Base-by-base conservation (phyloP, 2,329 filamentous ascomycete genomes). In the Polychaeton citri region DNA sequence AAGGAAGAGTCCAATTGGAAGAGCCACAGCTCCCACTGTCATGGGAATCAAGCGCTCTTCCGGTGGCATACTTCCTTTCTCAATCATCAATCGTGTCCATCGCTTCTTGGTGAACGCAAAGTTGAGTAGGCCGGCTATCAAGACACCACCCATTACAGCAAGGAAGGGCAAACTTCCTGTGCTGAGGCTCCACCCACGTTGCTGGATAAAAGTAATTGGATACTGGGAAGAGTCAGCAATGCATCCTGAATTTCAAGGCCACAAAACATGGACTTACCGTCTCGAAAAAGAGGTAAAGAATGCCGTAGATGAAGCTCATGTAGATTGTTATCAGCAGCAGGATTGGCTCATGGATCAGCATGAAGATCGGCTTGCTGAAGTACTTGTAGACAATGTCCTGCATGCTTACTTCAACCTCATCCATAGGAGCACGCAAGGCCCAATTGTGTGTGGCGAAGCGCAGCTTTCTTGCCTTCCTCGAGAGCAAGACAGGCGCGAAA, bases 381-480 rank as follows among this genome's bases (percentile, higher is more conserved):
- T 50, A 50, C n/a, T 47, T 41, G 3, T 46, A 40, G n/a, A 42
- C 33, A 12, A 51, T 43, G 6, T 38, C 43, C 3, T 51, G 47
- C 12, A 59, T 30, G 4, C 58, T 59, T 4, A 65, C 49, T 13
- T 49, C 52, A 18, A 54, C 52, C 43, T 68, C 61, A 32, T 70
- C 65, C 7, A 59, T 49, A 37, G 62, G 59, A 2, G 64, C 56
- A 43, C 67, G 61, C 0, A 66, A 37, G 2, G 61, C 62, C 60
- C 60, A 64, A 43, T 71, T 67, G 28, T 58, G 46, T 2, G 65
- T 72, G 43, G 60, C 58, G 36, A 53, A 54, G 4, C 71, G 63
- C n/a, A 75, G 49, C 10, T 58, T 55, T 15, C 55, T 57, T 5
- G 72, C 72, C 19, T 65, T 62, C 2, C 50, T 49, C 37, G 66